Conservation (phyloP, 2,329 filamentous ascomycete species). For the Trichoderma sp. region DNA sequence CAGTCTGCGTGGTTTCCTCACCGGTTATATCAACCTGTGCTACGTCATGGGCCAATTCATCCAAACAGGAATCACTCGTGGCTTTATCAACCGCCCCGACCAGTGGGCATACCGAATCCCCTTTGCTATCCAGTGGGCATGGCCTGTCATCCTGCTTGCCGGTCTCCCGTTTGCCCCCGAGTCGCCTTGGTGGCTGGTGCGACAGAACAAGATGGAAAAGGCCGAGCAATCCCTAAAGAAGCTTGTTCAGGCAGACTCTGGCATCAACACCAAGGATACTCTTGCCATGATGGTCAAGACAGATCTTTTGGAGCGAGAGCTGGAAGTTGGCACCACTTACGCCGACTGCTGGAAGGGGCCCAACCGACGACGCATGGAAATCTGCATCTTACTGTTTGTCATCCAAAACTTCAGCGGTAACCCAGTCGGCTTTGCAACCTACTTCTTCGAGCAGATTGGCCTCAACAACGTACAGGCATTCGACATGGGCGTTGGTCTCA, state of each 20-base stretch:
- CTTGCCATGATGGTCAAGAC: constrained; percentile 50
- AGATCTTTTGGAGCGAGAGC: constrained; percentile 44
- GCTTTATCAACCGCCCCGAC: constrained; percentile 37
- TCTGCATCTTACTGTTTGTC: constrained; percentile 39
- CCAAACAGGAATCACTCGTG: constrained; percentile 40
- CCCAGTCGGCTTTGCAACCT: constrained; percentile 30
- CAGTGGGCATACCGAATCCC: constrained; percentile 54
- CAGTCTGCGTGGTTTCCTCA: constrained; percentile 49
- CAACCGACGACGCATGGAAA: constrained; percentile 55
- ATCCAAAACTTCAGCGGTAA: constrained; percentile 32
- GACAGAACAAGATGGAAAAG: constrained; percentile 27
- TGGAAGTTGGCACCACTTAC: constrained; percentile 46
- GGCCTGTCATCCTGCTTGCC: constrained; percentile 48
- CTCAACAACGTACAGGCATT: constrained; percentile 30
- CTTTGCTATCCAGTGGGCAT: constrained; percentile 55
- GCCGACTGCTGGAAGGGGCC: constrained; percentile 49
- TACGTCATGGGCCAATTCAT: constrained; percentile 53
- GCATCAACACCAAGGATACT: constrained; percentile 28
- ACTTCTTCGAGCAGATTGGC: constrained; percentile 33
- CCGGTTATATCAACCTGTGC: constrained; percentile 52
- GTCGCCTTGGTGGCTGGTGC: constrained; percentile 26
- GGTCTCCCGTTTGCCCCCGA: constrained; percentile 51
- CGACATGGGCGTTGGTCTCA: constrained; percentile 30
- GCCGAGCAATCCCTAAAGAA: constrained; percentile 14
- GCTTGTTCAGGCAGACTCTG: constrained; percentile 20